Evolutionary conservation across 306 rosid genomes (phyloP), one percentile per base, ranked within the genome.

Genomic region (Echinosophora koreensis): DNA sequence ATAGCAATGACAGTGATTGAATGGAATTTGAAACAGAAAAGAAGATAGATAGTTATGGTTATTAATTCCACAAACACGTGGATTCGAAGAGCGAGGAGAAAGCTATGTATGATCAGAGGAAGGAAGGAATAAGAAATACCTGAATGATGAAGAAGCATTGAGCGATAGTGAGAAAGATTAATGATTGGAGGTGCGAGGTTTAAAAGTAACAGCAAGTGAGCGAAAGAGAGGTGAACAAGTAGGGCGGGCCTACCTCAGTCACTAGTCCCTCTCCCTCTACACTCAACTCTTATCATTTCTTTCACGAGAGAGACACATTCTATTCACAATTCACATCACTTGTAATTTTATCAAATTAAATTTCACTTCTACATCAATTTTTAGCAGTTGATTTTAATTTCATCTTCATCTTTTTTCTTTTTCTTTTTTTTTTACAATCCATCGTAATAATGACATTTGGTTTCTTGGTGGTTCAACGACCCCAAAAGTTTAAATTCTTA

Each of bases 91-190:
- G 80, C 61, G 34, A 63, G 61, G 47, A 49, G 46, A 64, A 79
- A 81, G 41, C 77, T 81, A n/a, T 77, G 88, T 22, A 22, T 22
- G 22, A 81, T 83, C 89, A 78, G 18, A 34, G 37, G 3, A 5
- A 60, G 74, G 61, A 55, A 30, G 80, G 71, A 60, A 83, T 27
- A 67, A 8, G 51, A n/a, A 71, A 73, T 18, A 75, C 85, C 82
- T 84, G 81, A 87, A 86, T 80, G 59, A 84, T 80, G 59, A 84
- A 10, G 57, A 84, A 80, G 74, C 71, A 75, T 8, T 32, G 84
- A 85, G 85, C 41, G 84, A 66, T 87, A 85, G 69, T 83, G 59
- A 76, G 22, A 54, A 12, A 50, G 81, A 79, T 47, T 71, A 18
- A 65, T 54, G 84, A 77, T 57, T 77, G 76, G 73, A 14, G 16